These are phyloP conservation scores for Inga leiocalycina DNA, from an alignment of 306 rosid genomes.

Conservation along the genomic window DNA sequence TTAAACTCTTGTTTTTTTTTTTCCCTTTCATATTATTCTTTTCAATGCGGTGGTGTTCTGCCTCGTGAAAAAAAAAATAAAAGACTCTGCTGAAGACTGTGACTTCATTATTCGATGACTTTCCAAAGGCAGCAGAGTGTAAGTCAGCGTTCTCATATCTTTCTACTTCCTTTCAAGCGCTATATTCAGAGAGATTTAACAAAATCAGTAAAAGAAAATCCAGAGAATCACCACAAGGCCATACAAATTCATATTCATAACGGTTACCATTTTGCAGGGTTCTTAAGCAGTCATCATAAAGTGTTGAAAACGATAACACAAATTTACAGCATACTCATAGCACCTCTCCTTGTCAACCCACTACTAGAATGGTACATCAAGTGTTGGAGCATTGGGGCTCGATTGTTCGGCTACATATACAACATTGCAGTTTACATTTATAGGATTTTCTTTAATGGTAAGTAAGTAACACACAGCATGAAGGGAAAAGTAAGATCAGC, in stretches of 20 bases:
- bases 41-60: slow-evolving; percentile 3
- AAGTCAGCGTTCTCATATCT: slow-evolving; percentile 36
- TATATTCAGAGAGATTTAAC: background rate
- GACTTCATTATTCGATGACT: slow-evolving; percentile 62
- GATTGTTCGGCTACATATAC: slow-evolving; percentile 35
- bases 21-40: background rate
- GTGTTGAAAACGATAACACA: slow-evolving; percentile 47
- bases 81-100: slow-evolving; percentile 62
- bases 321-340: slow-evolving; percentile 45
- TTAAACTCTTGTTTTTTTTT: background rate
- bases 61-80: background rate
- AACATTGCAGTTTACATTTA: slow-evolving; percentile 34
- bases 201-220: background rate
- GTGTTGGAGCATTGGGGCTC: slow-evolving; percentile 40
- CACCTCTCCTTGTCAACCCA: slow-evolving; percentile 42
- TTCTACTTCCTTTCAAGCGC: slow-evolving; percentile 13
- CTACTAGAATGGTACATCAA: slow-evolving; percentile 50
- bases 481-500: background rate
- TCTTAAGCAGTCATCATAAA: slow-evolving; percentile 54
- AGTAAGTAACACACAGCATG: background rate
- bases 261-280: slow-evolving; percentile 56
- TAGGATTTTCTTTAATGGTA: slow-evolving; percentile 45
- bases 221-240: background rate
- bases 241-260: background rate
- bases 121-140: slow-evolving; percentile 64